Percentiles rank a stretch among this genome's conserved stretches.
Evolutionary conservation across 108 stramenopile genomes (phyloP).

Genomic region (Cyclostephanos tholiformis): DNA sequence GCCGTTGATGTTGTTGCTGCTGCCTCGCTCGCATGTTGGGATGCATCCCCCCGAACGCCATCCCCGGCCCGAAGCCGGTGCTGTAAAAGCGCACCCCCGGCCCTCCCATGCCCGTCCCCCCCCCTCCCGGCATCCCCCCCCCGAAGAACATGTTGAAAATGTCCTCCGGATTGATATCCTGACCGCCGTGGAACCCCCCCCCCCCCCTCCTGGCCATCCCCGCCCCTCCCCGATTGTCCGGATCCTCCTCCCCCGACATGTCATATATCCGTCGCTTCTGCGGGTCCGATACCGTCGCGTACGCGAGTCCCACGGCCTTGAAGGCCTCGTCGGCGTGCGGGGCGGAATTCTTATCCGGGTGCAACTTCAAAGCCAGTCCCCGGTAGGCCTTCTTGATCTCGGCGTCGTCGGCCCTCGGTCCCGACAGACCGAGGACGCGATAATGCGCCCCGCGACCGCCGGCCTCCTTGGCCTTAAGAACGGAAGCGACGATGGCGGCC

Average conservation of each 20-base stretch:
- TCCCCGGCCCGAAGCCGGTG: constrained; percentile 52
- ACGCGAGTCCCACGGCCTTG: constrained; percentile 91
- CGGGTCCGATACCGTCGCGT: constrained; percentile 84
- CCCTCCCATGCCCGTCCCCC: constrained; percentile 44
- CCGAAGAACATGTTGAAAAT: constrained; percentile 98
- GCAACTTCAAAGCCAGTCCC: constrained; percentile 85
- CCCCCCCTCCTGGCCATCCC: constrained; percentile 47
- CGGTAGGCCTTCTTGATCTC: constrained; percentile 91
- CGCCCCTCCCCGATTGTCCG: constrained; percentile 85
- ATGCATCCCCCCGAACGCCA: constrained; percentile 61
- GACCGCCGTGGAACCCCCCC: constrained; percentile 48
- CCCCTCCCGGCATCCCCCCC: constrained; percentile 68
- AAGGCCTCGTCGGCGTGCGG: constrained; percentile 95
- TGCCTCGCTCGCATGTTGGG: constrained; percentile 42
- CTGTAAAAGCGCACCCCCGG: constrained; percentile 55
- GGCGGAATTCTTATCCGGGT: constrained; percentile 92
- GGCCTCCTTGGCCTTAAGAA: constrained; percentile 67
- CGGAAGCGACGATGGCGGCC: constrained; percentile 62
- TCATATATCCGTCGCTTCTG: constrained; percentile 91
- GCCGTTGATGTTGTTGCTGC: constrained; percentile 56
- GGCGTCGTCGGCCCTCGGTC: constrained; percentile 57
- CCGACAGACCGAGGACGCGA: constrained; percentile 69
- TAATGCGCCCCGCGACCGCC: constrained; percentile 89
- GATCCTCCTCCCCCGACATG: constrained; percentile 88
- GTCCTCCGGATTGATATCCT: constrained; percentile 89